Conservation (phyloP, 495 filamentous ascomycete species). For the Talaromyces wortmannii region DNA sequence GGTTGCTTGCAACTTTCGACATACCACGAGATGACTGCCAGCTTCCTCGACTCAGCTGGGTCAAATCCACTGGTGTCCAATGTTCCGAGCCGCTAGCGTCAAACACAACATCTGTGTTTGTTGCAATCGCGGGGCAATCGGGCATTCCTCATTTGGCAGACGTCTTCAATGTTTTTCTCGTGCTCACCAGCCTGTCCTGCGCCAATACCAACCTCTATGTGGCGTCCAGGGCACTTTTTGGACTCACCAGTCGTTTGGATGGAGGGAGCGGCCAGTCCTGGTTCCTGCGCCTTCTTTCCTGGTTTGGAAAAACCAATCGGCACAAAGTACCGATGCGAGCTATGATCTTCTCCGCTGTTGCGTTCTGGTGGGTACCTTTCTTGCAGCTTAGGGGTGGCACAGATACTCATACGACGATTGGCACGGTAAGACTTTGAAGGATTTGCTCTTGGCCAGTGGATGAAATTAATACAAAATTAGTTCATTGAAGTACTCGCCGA, state of each 20-base stretch:
- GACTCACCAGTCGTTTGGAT: slow-evolving; percentile 26
- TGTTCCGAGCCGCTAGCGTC: not conserved
- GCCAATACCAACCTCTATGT: slow-evolving; percentile 40
- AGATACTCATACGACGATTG: slow-evolving; percentile 1
- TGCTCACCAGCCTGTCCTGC: slow-evolving; percentile 32
- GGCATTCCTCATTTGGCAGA: slow-evolving; percentile 19
- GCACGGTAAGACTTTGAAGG: not conserved
- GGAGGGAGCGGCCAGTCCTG: slow-evolving; percentile 7
- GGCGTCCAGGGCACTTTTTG: slow-evolving; percentile 37
- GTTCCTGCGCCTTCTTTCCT: slow-evolving; percentile 12
- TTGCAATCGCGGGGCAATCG: slow-evolving; percentile 21
- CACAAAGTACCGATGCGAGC: slow-evolving; percentile 27
- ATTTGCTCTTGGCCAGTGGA: too few relatives aligned
- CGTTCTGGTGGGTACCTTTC: slow-evolving; percentile 40
- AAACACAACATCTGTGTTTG: slow-evolving; percentile 24
- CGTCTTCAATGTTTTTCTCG: slow-evolving; percentile 30
- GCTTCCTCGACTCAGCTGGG: slow-evolving; percentile 22
- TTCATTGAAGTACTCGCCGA: slow-evolving; percentile 26
- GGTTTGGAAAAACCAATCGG: slow-evolving; percentile 26
- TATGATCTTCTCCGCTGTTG: slow-evolving; percentile 25
- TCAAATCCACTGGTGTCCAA: not conserved
- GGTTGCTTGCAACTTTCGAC: slow-evolving; percentile 26
- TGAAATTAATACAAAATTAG: slow-evolving; percentile 8
- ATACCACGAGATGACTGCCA: slow-evolving; percentile 26
- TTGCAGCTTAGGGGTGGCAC: slow-evolving; percentile 17